Evolutionary conservation across 106 monocot genomes (phyloP), one percentile per base, ranked within the genome.

Genomic region (Acorus calamus): DNA sequence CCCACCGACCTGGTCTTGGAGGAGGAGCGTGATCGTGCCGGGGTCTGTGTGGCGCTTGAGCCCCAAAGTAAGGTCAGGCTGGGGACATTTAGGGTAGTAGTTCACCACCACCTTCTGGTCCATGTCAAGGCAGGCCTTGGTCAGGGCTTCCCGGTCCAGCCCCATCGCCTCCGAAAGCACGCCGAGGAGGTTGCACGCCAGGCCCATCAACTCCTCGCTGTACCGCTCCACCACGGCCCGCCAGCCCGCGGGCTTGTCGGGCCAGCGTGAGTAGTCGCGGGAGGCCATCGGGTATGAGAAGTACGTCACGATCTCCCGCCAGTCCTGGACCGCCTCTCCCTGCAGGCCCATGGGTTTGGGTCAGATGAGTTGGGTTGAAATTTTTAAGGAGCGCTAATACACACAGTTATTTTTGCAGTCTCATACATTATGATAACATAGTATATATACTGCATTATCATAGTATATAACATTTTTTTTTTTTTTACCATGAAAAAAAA

Each of bases 161-260:
- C 86, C 93, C 89, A 93, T 93, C 11, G 93, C 89, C 63, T 94
- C 89, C 0, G 89, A 94, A 8, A 94, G 70, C 41, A 94, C 70
- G 4, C 79, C 82, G 10, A 94, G 64, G 10, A 94, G 67, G 57
- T 72, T 82, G 77, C 89, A 84, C 5, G 89, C 84, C 48, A 94
- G 55, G 7, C 12, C 71, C 86, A 87, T 89, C 51, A 94, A 69
- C 56, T 62, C 70, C 55, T 81, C 86, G 56, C 86, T 84, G 71
- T 94, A 94, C 14, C 42, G 46, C 65, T 89, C 89, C 8, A 82
- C 81, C 4, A 80, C 76, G 2, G 70, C 7, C 6, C 73, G 62
- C 94, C 89, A 94, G 44, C 80, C 84, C 65, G 76, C 76, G 0
- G 89, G 89, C 79, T 89, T 89, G 51, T 94, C 89, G 0, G 94